phyloP scores from a whole-genome alignment of 176 grass and related monocot genomes.

The Sorghum bicolor region Sorghum_bicolor_NCBIv3 NC_012879.2:10480001-10480500 shows the following conservation, averaged over 20 bases:
- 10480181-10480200: not conserved
- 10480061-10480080: not conserved
- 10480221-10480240: not conserved
- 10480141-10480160: not conserved
- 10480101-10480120: not conserved
- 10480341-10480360: conserved; percentile 6
- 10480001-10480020: not conserved
- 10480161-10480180: not conserved
- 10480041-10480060: not conserved
- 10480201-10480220: not conserved
- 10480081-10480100: not conserved
- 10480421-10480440: not conserved
- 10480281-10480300: not conserved
- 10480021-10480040: not conserved
- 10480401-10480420: not conserved
- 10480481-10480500: not conserved
- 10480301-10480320: not conserved
- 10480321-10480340: conserved; percentile 17
- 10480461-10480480: not conserved
- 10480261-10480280: not conserved
- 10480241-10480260: not conserved
- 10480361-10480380: conserved; percentile 18
- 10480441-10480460: not conserved
- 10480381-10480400: conserved; percentile 23
- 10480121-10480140: not conserved